Evolutionary conservation across 768 basidiomycete genomes (phyloP).

Genomic region (Sarcodon sp.): DNA sequence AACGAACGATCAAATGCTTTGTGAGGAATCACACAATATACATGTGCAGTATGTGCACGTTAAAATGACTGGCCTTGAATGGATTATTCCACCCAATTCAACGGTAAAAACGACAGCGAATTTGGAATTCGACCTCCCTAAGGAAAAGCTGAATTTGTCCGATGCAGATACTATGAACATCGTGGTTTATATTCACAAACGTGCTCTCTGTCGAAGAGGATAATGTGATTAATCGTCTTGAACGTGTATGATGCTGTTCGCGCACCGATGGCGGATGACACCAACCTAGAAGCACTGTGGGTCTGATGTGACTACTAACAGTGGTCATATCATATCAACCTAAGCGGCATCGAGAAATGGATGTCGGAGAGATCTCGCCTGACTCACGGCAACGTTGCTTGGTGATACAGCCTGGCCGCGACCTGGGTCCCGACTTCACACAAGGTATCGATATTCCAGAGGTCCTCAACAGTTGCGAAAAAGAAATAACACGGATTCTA

Average conservation of each 20-base stretch:
- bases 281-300: conserved; percentile 75
- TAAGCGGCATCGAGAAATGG: conserved; percentile 81
- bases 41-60: too few species aligned
- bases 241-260: conserved; percentile 87
- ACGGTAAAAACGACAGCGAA: conserved; percentile 36
- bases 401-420: conserved; percentile 68
- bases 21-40: too few species aligned
- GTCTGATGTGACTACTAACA: conserved; percentile 69
- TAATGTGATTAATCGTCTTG: conserved; percentile 75
- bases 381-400: conserved; percentile 74
- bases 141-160: conserved; percentile 3
- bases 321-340: conserved; percentile 62
- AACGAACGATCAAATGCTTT: too few species aligned
- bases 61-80: too few species aligned
- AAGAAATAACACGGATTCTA: conserved; percentile 24
- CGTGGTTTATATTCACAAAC: conserved; percentile 67
- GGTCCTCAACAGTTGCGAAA: neutral
- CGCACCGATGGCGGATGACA: conserved; percentile 82
- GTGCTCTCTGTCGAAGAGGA: conserved; percentile 70
- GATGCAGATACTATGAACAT: conserved; percentile 51
- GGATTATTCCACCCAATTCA: conserved; percentile 28
- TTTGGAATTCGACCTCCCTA: conserved; percentile 30
- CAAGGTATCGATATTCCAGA: conserved; percentile 39
- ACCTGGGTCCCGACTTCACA: conserved; percentile 86
- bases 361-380: conserved; percentile 52